phyloP scores from a whole-genome alignment of 2,329 filamentous ascomycete species.

The Verticillium nubilum region DNA sequence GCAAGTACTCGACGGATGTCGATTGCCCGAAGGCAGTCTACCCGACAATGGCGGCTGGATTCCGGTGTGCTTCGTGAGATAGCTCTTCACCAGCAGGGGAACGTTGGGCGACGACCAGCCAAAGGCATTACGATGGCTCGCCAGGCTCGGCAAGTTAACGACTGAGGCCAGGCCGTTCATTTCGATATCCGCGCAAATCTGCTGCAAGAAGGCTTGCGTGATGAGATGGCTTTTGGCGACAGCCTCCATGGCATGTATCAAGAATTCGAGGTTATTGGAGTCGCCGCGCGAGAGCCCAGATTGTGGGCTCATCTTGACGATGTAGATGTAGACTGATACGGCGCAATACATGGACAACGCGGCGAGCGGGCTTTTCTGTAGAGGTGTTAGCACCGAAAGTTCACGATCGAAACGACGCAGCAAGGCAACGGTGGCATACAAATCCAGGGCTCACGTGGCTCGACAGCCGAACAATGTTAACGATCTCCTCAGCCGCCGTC shows the following conservation, averaged over 20 bases:
- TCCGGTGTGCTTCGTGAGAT: slow-evolving; percentile 33
- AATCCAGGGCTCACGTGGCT: slow-evolving; percentile 62
- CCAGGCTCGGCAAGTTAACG: slow-evolving; percentile 29
- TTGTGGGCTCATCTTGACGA: slow-evolving; percentile 61
- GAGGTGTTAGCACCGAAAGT: slow-evolving; percentile 3
- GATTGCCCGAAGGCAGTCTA: slow-evolving; percentile 30
- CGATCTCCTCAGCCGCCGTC: slow-evolving; percentile 78
- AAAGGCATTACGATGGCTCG: slow-evolving; percentile 23
- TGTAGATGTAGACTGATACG: slow-evolving; percentile 76
- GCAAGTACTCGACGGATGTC: not conserved
- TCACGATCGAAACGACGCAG: not conserved
- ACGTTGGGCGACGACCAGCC: slow-evolving; percentile 30
- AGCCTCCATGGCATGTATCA: slow-evolving; percentile 72
- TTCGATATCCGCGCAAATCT: slow-evolving; percentile 77
- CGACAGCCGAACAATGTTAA: slow-evolving; percentile 75
- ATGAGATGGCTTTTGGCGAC: slow-evolving; percentile 69
- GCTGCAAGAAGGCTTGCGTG: slow-evolving; percentile 78
- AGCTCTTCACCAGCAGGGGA: slow-evolving; percentile 41
- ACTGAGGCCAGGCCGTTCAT: slow-evolving; percentile 32
- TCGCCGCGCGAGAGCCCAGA: slow-evolving; percentile 47
- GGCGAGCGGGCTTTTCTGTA: slow-evolving; percentile 69
- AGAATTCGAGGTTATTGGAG: slow-evolving; percentile 59
- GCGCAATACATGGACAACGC: slow-evolving; percentile 84
- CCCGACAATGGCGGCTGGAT: slow-evolving; percentile 37
- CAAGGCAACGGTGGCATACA: slow-evolving; percentile 41